These are phyloP conservation scores for Kodamaea nitidulidarum DNA, from an alignment of 805 yeast genomes.

Conservation along the genomic window DNA sequence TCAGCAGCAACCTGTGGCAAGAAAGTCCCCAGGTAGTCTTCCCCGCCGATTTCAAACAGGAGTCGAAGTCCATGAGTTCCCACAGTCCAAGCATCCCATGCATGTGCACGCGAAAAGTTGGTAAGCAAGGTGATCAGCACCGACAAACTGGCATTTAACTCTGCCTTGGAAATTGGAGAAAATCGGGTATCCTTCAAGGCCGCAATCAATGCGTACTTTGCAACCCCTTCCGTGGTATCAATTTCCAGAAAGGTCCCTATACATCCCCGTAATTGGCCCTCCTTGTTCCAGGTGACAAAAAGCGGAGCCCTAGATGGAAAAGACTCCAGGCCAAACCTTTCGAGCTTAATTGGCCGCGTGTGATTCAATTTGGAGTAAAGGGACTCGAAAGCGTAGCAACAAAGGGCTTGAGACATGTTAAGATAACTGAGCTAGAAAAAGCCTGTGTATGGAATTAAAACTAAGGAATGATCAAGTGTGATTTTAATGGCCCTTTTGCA, in stretches of 20 bases:
- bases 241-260: conserved; percentile 78
- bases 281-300: conserved; percentile 83
- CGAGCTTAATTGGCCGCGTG: conserved; percentile 13
- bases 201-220: conserved; percentile 52
- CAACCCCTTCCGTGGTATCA: conserved; percentile 54
- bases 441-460: too few relatives aligned
- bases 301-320: conserved; percentile 47
- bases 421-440: too few relatives aligned
- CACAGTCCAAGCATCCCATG: conserved; percentile 68
- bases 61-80: conserved; percentile 82
- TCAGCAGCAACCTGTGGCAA: conserved; percentile 88
- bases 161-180: conserved; percentile 52
- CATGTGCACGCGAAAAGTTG: conserved; percentile 50
- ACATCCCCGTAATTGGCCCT: conserved; percentile 70
- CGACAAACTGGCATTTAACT: conserved; percentile 47
- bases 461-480: too few relatives aligned
- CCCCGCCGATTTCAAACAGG: conserved; percentile 39
- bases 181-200: conserved; percentile 82
- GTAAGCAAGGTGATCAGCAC: conserved; percentile 64
- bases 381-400: conserved; percentile 36
- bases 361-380: conserved; percentile 20
- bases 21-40: conserved; percentile 67
- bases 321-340: conserved; percentile 9
- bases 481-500: too few relatives aligned
- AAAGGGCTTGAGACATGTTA: conserved; percentile 35